Base-by-base conservation (phyloP, 495 filamentous ascomycete species). In the Sphaerosporella brunnea region DNA sequence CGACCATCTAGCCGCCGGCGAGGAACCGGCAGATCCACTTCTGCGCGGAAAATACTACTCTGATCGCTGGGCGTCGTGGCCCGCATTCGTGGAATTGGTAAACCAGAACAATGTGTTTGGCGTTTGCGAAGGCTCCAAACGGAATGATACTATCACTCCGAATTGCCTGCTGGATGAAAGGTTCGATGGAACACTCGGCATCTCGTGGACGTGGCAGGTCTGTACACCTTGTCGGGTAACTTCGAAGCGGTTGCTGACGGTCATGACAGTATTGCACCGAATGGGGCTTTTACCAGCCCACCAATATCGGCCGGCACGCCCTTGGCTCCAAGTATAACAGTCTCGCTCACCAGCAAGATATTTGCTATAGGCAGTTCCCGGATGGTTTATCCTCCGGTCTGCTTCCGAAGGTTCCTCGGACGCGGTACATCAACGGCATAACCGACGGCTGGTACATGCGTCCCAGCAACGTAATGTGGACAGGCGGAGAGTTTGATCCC, bases 401-500 rank as follows among this genome's bases (percentile, higher is more conserved):
- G 4, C 53, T 77, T 13, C 71, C 73, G 2, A 13, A 52, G 19
- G 52, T 53, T 11, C 71, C 73, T 1, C 55, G 54, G 38, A 53
- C 55, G 0, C 56, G 65, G 0, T 53, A 51, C 2, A 58, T 63
- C n/a, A 75, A 76, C 51, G 25, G 23, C 3, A 41, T 64, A 48
- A 70, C 67, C 23, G 71, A 72, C 16, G 73, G 73, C 26, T 77
- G 74, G 74, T 47, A 53, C 24, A 71, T 74, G 35, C 67, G 72
- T 19, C 73, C 73, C n/a, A 72, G 73, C 19, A 74, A 76, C 42
- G 63, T 65, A 3, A 74, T 70, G 57, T 75, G 67, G 59, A 69
- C 60, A 25, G 69, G 65, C 11, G 72, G 73, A 0, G 65, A 74
- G 45, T 77, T 68, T 49, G 74, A 77, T 53, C 74, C 74, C 5